A percentile compares a stretch with the other conserved stretches of the same genome.
These are phyloP conservation scores for Hypoxylon lienhwacheense DNA, from an alignment of 495 filamentous ascomycete species.

Conservation along the genomic window DNA sequence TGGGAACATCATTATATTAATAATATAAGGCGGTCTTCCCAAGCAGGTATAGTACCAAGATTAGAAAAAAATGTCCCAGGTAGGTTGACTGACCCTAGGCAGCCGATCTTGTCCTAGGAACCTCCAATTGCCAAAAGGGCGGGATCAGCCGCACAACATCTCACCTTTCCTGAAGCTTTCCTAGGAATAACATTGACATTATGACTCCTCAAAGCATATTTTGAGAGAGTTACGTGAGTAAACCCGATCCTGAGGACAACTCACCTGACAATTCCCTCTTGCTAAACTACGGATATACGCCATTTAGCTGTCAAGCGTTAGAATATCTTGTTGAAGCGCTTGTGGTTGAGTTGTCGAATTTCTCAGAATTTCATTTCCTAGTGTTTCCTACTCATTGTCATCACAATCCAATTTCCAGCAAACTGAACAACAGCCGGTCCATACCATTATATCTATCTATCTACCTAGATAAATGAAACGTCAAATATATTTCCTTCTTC, in stretches of 20 bases:
- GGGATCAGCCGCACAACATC: slow-evolving; percentile 43
- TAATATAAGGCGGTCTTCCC: slow-evolving; percentile 13
- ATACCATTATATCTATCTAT: slow-evolving; percentile 16
- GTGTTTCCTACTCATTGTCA: not conserved
- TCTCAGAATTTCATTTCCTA: slow-evolving; percentile 6
- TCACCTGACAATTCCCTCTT: slow-evolving; percentile 36
- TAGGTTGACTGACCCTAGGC: slow-evolving; percentile 31
- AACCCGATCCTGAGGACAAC: slow-evolving; percentile 34
- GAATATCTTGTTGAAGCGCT: slow-evolving; percentile 14
- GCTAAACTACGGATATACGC: slow-evolving; percentile 3
- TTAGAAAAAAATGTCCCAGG: slow-evolving; percentile 3
- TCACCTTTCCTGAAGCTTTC: slow-evolving; percentile 27
- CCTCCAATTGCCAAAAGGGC: slow-evolving; percentile 21
- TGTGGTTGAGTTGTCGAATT: slow-evolving; percentile 24
- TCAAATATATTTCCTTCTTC: slow-evolving; percentile 2
- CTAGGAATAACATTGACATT: slow-evolving; percentile 25
- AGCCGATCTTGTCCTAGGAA: slow-evolving; percentile 25
- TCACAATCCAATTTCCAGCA: slow-evolving; percentile 2
- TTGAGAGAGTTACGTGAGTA: slow-evolving; percentile 19
- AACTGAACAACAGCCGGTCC: not conserved
- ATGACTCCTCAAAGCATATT: slow-evolving; percentile 24
- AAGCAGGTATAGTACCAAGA: slow-evolving; percentile 24
- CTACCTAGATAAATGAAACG: slow-evolving; percentile 14
- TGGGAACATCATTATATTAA: slow-evolving; percentile 21
- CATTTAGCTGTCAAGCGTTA: slow-evolving; percentile 8